Base-by-base conservation (phyloP, 345 rosid species). In the Sapria himalayana region DNA sequence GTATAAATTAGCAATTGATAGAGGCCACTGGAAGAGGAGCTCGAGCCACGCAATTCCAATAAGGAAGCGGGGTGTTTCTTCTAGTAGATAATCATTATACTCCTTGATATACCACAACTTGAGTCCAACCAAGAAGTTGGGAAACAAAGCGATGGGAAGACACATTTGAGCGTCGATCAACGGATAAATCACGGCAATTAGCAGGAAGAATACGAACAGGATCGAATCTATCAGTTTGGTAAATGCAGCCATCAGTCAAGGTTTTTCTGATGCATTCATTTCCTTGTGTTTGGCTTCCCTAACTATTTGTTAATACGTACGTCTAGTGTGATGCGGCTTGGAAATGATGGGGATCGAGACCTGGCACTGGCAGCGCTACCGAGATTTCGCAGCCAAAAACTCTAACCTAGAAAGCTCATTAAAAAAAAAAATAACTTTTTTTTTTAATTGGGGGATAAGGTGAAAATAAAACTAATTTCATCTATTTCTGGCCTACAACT, bases 11-110 rank as follows among this genome's bases (percentile, higher is more conserved):
- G 70, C 35, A 21, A 81, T 27, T 3, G 74, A 46, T 39, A 81
- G 93, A 3, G 97, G 93, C 93, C 92, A 81, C 3, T 60, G 68
- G 45, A 81, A 57, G 4, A 78, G 6, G 22, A 86, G 71, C 59
- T 81, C 85, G 6, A 70, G 61, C 92, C 82, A 72, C 2, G 72
- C 61, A 21, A 76, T 15, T 2, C 77, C 93, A 3, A 76, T 74
- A 51, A 81, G 63, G 69, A 81, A 86, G 47, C 55, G 56, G 3
- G 94, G 97, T 56, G 70, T 75, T 59, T 81, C 97, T 34, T 29
- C 29, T 21, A 70, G 2, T 10, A 81, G 60, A 46, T 67, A 86
- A 41, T 86, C 94, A n/a, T 70, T 77, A 29, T 39, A 72, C 25
- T 63, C 61, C 19, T 49, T 27, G 24, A 38, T 32, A 57, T 81